Percentiles rank a stretch among this genome's conserved stretches.
Evolutionary conservation across 371 early-diverging fungal genomes (phyloP).

Genomic region (Mortierella sp.): DNA sequence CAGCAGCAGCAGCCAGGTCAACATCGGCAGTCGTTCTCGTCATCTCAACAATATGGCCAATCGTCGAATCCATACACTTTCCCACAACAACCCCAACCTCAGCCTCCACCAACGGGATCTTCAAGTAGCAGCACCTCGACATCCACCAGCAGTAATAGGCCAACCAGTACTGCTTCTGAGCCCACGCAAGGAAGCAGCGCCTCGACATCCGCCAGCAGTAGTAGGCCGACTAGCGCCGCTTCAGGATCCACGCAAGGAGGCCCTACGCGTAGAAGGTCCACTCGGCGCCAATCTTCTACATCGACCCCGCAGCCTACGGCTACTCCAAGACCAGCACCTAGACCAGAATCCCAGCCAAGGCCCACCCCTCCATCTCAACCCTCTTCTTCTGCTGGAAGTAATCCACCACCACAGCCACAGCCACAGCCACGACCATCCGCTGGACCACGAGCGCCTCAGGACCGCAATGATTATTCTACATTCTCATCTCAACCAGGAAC

Average conservation of each 20-base stretch:
- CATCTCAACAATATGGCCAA: slow-evolving; percentile 1
- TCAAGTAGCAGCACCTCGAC: slow-evolving; percentile 6
- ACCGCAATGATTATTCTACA: slow-evolving; percentile 19
- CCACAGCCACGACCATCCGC: neutral
- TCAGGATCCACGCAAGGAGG: neutral
- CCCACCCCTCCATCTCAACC: slow-evolving; percentile 6
- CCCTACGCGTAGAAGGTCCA: neutral
- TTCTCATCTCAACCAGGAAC: neutral
- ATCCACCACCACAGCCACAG: neutral
- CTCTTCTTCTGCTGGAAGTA: neutral
- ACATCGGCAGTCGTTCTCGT: neutral
- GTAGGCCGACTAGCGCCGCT: neutral
- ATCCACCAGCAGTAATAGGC: slow-evolving; percentile 2
- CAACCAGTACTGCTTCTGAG: neutral
- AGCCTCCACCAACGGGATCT: neutral
- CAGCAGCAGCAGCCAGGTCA: slow-evolving; percentile 4
- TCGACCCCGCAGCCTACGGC: neutral
- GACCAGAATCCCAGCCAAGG: slow-evolving; percentile 1
- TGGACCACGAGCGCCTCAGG: slow-evolving; percentile 21
- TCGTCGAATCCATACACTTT: slow-evolving; percentile 5
- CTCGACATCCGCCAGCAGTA: no score
- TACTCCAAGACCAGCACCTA: neutral
- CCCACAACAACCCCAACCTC: neutral
- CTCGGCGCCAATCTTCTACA: neutral
- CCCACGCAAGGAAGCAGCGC: neutral